phyloP scores from a whole-genome alignment of 2,329 filamentous ascomycete species.

The Gyromitra esculenta region DNA sequence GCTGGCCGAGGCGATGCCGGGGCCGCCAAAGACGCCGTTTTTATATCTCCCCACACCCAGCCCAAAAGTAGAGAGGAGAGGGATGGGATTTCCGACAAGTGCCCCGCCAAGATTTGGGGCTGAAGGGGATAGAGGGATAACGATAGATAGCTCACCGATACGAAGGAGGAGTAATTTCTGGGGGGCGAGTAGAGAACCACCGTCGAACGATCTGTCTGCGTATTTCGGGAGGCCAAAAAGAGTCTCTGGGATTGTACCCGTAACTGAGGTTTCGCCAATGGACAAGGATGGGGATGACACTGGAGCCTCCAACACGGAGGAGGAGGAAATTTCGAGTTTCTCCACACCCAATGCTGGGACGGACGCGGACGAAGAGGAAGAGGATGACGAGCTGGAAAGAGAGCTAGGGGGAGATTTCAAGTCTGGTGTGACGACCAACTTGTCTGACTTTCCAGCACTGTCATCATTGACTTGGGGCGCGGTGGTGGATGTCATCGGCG shows the following conservation, averaged over 20 bases:
- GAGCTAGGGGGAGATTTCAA: constrained; percentile 36
- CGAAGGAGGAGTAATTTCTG: constrained; percentile 38
- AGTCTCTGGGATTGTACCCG: constrained; percentile 16
- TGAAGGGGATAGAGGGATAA: neutral
- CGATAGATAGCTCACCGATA: constrained; percentile 28
- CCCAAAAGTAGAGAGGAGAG: constrained; percentile 47
- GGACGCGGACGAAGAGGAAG: constrained; percentile 16
- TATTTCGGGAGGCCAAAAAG: constrained; percentile 51
- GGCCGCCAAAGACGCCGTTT: constrained; percentile 50
- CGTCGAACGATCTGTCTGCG: constrained; percentile 45
- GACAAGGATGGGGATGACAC: constrained; percentile 33
- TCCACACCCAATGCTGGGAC: constrained; percentile 37
- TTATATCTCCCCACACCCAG: constrained; percentile 54
- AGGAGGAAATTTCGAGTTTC: constrained; percentile 42
- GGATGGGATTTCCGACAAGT: constrained; percentile 45
- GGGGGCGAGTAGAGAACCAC: constrained; percentile 33
- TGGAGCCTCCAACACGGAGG: constrained; percentile 37
- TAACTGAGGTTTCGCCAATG: neutral
- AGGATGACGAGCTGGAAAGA: constrained; percentile 32
- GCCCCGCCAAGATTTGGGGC: constrained; percentile 36
- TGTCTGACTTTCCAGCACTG: constrained; percentile 57
- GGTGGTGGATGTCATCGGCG: constrained; percentile 55
- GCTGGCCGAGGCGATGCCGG: constrained; percentile 16
- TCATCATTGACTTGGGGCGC: constrained; percentile 54
- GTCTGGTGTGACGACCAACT: constrained; percentile 52